phyloP scores from a whole-genome alignment of 192 early-diverging fungal species.

The Phycomyces nitens region DNA sequence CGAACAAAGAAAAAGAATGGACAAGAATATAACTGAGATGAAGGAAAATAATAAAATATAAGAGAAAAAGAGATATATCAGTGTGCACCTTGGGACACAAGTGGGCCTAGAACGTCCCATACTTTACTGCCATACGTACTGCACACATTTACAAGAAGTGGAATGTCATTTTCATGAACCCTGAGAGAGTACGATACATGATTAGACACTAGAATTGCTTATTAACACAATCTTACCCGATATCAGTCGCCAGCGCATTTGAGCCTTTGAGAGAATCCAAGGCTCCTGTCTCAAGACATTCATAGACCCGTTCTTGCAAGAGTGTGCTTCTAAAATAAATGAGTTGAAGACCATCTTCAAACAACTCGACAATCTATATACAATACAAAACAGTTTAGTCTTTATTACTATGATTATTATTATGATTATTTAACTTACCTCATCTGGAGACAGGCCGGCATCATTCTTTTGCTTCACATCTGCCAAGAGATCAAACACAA shows the following conservation, averaged over 20 bases:
- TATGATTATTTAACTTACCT: slow-evolving; percentile 24
- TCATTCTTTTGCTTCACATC: slow-evolving; percentile 25
- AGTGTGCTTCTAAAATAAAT: slow-evolving; percentile 34
- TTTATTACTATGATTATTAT: too few relatives aligned
- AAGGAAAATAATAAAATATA: not conserved
- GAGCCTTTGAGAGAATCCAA: not conserved
- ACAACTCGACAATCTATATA: slow-evolving; percentile 39
- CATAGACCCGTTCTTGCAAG: slow-evolving; percentile 18
- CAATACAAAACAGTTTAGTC: too few relatives aligned
- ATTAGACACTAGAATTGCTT: not conserved
- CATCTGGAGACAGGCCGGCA: slow-evolving; percentile 37
- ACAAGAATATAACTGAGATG: not conserved
- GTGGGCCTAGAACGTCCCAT: slow-evolving; percentile 10
- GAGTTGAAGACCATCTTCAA: slow-evolving; percentile 47
- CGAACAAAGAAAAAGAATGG: not conserved
- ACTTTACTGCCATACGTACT: slow-evolving; percentile 31
- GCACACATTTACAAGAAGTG: slow-evolving; percentile 30
- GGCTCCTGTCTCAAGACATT: slow-evolving; percentile 7
- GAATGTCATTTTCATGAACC: slow-evolving; percentile 31
- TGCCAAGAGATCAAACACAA: slow-evolving; percentile 24
- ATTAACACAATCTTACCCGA: slow-evolving; percentile 20
- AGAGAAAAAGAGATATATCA: not conserved
- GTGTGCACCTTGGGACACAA: not conserved
- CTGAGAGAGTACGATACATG: slow-evolving; percentile 2
- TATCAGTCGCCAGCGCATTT: slow-evolving; percentile 11